A percentile compares a stretch with the other conserved stretches of the same genome.
Evolutionary conservation across 1,284 basidiomycete genomes (phyloP).

Genomic region (Sporisorium exsertum): DNA sequence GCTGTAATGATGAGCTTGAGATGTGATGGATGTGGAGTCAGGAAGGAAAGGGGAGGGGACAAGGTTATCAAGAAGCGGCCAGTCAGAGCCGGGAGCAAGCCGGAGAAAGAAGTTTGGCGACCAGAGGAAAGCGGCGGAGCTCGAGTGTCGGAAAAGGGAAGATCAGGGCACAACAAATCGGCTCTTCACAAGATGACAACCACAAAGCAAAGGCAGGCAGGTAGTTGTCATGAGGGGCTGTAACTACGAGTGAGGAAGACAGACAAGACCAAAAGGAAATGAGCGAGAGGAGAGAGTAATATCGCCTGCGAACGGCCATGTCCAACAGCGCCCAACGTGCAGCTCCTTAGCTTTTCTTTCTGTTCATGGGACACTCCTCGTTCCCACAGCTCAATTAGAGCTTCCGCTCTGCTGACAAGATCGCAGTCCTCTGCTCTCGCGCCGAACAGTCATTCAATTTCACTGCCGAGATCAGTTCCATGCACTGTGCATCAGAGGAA

Average conservation of each 20-base stretch:
- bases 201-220: neutral
- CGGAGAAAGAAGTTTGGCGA: neutral
- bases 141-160: neutral
- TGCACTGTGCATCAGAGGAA: too few relatives aligned
- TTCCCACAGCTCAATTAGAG: neutral
- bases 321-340: constrained; percentile 11
- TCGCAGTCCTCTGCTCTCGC: neutral
- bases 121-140: neutral
- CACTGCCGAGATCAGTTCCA: neutral
- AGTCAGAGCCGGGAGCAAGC: neutral
- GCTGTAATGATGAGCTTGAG: neutral
- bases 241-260: too few relatives aligned
- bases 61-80: neutral
- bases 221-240: constrained; percentile 3
- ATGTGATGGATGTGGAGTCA: neutral
- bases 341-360: neutral
- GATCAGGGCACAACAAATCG: too few relatives aligned
- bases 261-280: neutral
- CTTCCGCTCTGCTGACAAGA: constrained; percentile 1
- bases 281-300: neutral
- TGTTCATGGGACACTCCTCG: neutral
- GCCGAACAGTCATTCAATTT: neutral
- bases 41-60: neutral
- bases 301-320: neutral
- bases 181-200: neutral